Evolutionary conservation across 2,329 filamentous ascomycete genomes (phyloP).

Genomic region (Byssochlamys sp.): DNA sequence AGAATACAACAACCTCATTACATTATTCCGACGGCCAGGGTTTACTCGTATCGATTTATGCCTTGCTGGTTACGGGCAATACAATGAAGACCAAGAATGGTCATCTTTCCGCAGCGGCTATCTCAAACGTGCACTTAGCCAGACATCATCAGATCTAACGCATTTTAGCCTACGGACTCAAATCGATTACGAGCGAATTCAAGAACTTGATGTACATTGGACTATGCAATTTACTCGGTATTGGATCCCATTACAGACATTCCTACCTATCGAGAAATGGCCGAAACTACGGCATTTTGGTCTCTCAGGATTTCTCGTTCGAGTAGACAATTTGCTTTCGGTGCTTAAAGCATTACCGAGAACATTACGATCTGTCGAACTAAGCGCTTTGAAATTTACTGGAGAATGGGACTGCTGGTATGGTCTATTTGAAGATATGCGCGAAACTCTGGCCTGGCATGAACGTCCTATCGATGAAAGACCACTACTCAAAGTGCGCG

Average conservation of each 20-base stretch:
- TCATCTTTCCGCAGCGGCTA: slow-evolving; percentile 4
- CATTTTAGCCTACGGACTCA: too few relatives aligned
- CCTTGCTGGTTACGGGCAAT: slow-evolving; percentile 9
- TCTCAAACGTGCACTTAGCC: neutral
- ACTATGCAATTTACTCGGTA: neutral
- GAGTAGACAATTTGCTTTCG: slow-evolving; percentile 15
- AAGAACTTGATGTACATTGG: too few relatives aligned
- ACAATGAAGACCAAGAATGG: neutral
- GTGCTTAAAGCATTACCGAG: slow-evolving; percentile 19
- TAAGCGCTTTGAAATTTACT: slow-evolving; percentile 24
- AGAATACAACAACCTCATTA: neutral
- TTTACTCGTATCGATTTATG: slow-evolving; percentile 22
- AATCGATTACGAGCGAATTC: too few relatives aligned
- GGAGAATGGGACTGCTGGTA: slow-evolving; percentile 4
- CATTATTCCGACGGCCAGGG: slow-evolving; percentile 14
- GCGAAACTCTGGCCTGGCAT: slow-evolving; percentile 10
- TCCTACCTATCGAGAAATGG: slow-evolving; percentile 24
- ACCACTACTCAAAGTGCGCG: neutral
- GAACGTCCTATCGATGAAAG: slow-evolving; percentile 5
- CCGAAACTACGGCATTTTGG: slow-evolving; percentile 20
- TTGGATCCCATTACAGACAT: slow-evolving; percentile 10
- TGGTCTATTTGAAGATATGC: slow-evolving; percentile 10
- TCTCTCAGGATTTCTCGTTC: slow-evolving; percentile 18
- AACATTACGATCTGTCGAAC: slow-evolving; percentile 21
- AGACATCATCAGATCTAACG: neutral